Conservation (phyloP, 768 basidiomycete genomes). For the Hygrophorus pudorinus region DNA sequence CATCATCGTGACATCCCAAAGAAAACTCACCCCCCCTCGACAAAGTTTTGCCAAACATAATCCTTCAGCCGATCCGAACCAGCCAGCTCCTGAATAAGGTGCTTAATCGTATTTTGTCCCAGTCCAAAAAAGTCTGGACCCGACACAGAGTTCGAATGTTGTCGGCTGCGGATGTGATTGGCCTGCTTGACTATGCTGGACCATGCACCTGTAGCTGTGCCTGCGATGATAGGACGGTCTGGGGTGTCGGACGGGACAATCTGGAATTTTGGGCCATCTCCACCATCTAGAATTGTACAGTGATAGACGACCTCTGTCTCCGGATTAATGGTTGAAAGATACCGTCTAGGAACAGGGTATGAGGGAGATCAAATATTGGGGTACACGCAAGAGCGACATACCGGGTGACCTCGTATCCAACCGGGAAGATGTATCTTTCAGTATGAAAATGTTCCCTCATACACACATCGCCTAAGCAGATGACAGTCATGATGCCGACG, state of each 20-base stretch:
- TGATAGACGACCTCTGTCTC: slow-evolving; percentile 61
- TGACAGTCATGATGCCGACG: slow-evolving; percentile 82
- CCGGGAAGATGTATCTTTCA: slow-evolving; percentile 82
- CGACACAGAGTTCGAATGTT: slow-evolving; percentile 81
- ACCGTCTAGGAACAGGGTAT: slow-evolving; percentile 39
- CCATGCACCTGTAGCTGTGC: slow-evolving; percentile 87
- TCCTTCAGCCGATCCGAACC: slow-evolving; percentile 61
- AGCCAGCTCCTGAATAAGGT: slow-evolving; percentile 78
- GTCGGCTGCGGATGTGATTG: slow-evolving; percentile 68
- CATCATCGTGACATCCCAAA: slow-evolving; percentile 10
- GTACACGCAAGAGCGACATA: slow-evolving; percentile 18
- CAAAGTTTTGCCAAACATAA: slow-evolving; percentile 82
- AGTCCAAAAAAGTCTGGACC: slow-evolving; percentile 86
- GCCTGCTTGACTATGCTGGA: slow-evolving; percentile 75
- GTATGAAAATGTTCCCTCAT: slow-evolving; percentile 82
- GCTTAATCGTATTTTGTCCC: slow-evolving; percentile 82
- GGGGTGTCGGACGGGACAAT: slow-evolving; percentile 67
- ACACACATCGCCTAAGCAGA: slow-evolving; percentile 64
- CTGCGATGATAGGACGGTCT: slow-evolving; percentile 65
- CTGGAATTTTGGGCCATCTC: slow-evolving; percentile 80
- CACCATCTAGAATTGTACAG: slow-evolving; percentile 78
- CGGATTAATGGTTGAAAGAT: slow-evolving; percentile 67
- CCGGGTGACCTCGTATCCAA: slow-evolving; percentile 79
- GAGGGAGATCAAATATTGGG: background rate
- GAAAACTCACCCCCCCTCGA: slow-evolving; percentile 70